Percentiles rank a stretch among this genome's conserved stretches.
Evolutionary conservation across 768 basidiomycete species (phyloP).

Genomic region (Clitopilus passeckerianus): DNA sequence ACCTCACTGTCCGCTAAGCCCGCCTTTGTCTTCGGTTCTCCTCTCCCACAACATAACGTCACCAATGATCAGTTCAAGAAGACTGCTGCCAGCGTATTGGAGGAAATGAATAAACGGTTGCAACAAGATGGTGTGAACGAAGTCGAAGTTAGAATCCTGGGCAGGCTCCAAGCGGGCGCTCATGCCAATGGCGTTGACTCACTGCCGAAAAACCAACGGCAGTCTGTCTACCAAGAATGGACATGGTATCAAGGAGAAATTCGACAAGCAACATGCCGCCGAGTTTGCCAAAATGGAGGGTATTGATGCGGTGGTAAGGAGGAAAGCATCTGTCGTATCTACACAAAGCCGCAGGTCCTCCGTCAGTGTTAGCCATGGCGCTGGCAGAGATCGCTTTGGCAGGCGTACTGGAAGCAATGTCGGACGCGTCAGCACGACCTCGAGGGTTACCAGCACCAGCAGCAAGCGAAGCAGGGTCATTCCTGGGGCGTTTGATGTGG

Average conservation of each 20-base stretch:
- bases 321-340: conserved; percentile 20
- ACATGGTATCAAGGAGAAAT: conserved; percentile 34
- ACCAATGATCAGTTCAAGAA: conserved; percentile 63
- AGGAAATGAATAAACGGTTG: conserved; percentile 78
- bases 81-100: conserved; percentile 66
- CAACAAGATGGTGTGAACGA: conserved; percentile 49
- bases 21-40: conserved; percentile 78
- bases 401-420: conserved; percentile 16
- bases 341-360: conserved; percentile 52
- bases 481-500: conserved; percentile 57
- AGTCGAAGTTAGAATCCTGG: conserved; percentile 41
- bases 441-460: conserved; percentile 43
- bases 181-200: conserved; percentile 18
- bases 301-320: conserved; percentile 42
- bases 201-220: neutral
- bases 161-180: conserved; percentile 29
- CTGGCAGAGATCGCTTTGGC: conserved; percentile 17
- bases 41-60: conserved; percentile 55
- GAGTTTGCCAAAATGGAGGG: conserved; percentile 78
- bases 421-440: conserved; percentile 22
- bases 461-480: conserved; percentile 38
- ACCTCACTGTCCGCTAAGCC: conserved; percentile 18
- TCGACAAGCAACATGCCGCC: conserved; percentile 59
- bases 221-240: conserved; percentile 15
- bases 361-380: conserved; percentile 28